Evolutionary conservation across 805 yeast species (phyloP), one percentile per base, ranked within the genome.

Genomic region (Candida ortonii): DNA sequence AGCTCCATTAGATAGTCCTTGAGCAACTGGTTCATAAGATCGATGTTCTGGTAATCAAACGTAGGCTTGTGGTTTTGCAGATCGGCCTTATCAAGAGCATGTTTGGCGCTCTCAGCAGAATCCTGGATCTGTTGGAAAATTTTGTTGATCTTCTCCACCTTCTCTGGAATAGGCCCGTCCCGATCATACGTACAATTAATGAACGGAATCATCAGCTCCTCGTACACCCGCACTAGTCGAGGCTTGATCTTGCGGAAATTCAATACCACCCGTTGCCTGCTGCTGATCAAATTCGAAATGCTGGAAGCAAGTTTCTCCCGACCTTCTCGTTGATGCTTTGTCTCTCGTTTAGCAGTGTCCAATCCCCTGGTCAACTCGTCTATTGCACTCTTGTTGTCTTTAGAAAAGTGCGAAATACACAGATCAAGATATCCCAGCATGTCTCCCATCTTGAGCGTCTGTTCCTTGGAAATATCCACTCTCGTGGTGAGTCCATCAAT

Each of bases 131-230:
- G 24, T 12, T 31, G 38, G 21, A 33, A 43, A 10, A 22, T 21
- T 9, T 24, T 20, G 14, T 36, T 25, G 24, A 43, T 34, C 20
- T 33, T 30, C 18, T 20, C 8, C 5, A 27, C 29, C n/a, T 23
- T 22, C 18, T 16, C 10, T 5, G 34, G 20, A 24, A 29, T 16
- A 6, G 16, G 22, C 14, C 26, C 27, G 9, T 22, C 18, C 28
- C 26, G 32, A 12, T 27, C 29, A 18, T 16, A 28, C 11, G 28
- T 25, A 34, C 44, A 43, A 18, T 34, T 34, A 17, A 39, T 27
- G 20, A 43, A 43, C 7, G 47, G 47, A 16, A 43, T 29, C 34
- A 43, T 26, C 18, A 43, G 39, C 22, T 39, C 38, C 25, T 43
- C 41, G 28, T 43, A 43, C 6, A 43, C 21, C 21, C 16, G 33